These are phyloP conservation scores for Fusarium continuum DNA, from an alignment of 2,329 filamentous ascomycete genomes.

Conservation along the genomic window DNA sequence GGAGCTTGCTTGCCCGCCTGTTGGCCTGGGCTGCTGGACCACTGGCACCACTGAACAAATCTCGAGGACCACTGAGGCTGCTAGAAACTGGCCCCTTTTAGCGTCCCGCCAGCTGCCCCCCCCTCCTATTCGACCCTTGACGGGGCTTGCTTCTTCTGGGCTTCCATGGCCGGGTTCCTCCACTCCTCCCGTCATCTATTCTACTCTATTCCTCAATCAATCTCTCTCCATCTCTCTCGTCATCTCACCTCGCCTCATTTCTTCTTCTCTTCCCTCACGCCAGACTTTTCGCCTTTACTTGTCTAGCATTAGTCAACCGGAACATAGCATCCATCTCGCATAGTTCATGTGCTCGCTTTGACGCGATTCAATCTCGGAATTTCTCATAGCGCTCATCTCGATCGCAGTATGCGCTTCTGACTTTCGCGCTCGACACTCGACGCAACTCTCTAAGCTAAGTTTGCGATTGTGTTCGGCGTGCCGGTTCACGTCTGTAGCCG, in stretches of 20 bases:
- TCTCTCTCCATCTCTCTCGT: constrained; percentile 14
- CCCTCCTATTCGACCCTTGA: constrained; percentile 15
- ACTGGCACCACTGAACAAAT: constrained; percentile 30
- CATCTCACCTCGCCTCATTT: constrained; percentile 17
- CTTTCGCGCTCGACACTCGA: constrained; percentile 29
- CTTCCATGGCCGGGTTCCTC: constrained; percentile 29
- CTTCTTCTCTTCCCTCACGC: constrained; percentile 8
- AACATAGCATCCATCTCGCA: neutral
- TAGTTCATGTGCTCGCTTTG: neutral
- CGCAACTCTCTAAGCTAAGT: constrained; percentile 33
- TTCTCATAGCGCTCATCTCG: constrained; percentile 10
- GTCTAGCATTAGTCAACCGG: neutral
- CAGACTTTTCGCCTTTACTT: constrained; percentile 5
- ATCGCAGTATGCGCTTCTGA: constrained; percentile 37
- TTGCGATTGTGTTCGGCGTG: constrained; percentile 28
- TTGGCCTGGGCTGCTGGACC: constrained; percentile 27
- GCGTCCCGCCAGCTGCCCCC: constrained; percentile 11
- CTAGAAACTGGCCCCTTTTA: constrained; percentile 34
- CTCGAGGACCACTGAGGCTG: constrained; percentile 28
- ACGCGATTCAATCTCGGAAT: constrained; percentile 8
- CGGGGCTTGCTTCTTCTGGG: constrained; percentile 32
- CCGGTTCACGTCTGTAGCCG: constrained; percentile 33
- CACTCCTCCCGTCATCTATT: constrained; percentile 39
- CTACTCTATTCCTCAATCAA: constrained; percentile 18
- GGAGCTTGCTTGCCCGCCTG: constrained; percentile 4